Conservation (phyloP, 169 alveolate species). For the Fabrea salina region DNA sequence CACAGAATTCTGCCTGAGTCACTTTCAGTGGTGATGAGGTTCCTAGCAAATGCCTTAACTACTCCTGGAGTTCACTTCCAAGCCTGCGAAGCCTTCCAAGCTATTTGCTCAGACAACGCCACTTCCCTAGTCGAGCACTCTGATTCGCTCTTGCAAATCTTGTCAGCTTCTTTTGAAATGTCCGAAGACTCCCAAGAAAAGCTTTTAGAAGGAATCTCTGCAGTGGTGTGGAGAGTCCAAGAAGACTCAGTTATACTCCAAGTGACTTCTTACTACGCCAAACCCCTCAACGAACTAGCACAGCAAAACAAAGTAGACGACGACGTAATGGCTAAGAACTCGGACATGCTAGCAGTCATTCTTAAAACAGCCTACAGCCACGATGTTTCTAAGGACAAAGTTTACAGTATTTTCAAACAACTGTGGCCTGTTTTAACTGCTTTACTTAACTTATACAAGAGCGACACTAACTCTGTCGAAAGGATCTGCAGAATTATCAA, state of each 20-base stretch:
- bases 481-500: slow-evolving; percentile 24
- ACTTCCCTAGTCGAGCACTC: background rate
- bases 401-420: background rate
- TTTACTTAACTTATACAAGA: background rate
- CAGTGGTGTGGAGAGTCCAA: slow-evolving; percentile 9
- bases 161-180: background rate
- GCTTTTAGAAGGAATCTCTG: slow-evolving; percentile 13
- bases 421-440: slow-evolving; percentile 9
- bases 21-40: background rate
- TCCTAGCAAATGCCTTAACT: background rate
- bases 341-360: slow-evolving; percentile 15
- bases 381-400: background rate
- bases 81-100: background rate
- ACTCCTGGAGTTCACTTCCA: background rate
- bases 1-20: background rate
- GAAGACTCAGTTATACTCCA: background rate
- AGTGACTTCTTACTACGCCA: background rate
- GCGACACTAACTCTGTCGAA: background rate
- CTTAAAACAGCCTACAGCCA: background rate
- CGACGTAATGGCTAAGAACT: background rate
- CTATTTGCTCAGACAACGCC: background rate
- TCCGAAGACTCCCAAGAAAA: background rate
- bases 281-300: background rate
- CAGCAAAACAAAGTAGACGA: background rate
- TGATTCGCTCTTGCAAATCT: background rate